These are phyloP conservation scores for Nicotiana rustica DNA, from an alignment of 305 asterid species.

Conservation along the genomic window DNA sequence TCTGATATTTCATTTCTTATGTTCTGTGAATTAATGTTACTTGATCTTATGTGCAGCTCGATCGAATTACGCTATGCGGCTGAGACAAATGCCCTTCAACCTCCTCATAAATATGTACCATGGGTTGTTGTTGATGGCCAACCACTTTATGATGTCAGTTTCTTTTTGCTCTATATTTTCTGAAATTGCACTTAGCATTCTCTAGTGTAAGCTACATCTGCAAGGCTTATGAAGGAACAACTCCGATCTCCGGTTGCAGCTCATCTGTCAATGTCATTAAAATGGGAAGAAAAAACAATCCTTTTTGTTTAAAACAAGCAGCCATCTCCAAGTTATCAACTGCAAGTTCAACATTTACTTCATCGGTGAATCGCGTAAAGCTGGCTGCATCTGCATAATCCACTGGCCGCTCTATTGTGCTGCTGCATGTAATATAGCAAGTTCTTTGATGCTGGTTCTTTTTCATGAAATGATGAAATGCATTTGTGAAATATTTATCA, in stretches of 20 bases:
- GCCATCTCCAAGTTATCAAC: slow-evolving; percentile 35
- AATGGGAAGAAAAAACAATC: slow-evolving; percentile 2
- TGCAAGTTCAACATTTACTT: slow-evolving; percentile 31
- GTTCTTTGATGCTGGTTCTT: neutral
- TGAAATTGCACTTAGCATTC: neutral
- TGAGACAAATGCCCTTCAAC: slow-evolving; percentile 69
- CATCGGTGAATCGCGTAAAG: slow-evolving; percentile 30
- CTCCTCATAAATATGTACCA: slow-evolving; percentile 88
- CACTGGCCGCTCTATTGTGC: neutral
- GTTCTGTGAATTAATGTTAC: slow-evolving; percentile 33
- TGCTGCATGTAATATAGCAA: neutral
- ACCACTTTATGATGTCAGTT: slow-evolving; percentile 87
- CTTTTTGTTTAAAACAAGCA: slow-evolving; percentile 34
- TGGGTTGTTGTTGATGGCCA: slow-evolving; percentile 90
- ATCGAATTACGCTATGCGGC: slow-evolving; percentile 73
- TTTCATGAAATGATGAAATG: slow-evolving; percentile 3
- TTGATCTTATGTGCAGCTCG: slow-evolving; percentile 61
- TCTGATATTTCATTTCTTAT: neutral
- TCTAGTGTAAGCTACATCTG: slow-evolving; percentile 43
- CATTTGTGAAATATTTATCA: neutral
- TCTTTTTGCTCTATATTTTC: slow-evolving; percentile 29
- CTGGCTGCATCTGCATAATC: slow-evolving; percentile 13
- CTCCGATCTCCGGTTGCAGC: slow-evolving; percentile 44
- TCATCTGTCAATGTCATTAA: slow-evolving; percentile 25
- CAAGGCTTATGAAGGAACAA: slow-evolving; percentile 51